Conservation (phyloP, 192 early-diverging fungal genomes). For the Dissophora globulifera region DNA sequence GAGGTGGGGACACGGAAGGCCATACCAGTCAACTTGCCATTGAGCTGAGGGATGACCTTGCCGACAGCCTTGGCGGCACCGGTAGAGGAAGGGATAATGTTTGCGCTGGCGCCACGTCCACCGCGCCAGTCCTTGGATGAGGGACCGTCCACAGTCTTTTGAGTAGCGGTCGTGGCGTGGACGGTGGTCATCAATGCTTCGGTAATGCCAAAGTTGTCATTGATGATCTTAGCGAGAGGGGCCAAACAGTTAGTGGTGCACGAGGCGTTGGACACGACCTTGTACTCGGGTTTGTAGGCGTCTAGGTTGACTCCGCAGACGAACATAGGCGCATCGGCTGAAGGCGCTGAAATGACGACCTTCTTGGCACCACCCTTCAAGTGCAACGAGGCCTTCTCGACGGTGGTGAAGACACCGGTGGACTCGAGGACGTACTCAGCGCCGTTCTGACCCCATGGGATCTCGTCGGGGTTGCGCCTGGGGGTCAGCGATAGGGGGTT, state of each 20-base stretch:
- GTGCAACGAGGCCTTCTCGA: slow-evolving; percentile 86
- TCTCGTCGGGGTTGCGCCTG: slow-evolving; percentile 80
- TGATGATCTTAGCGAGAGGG: slow-evolving; percentile 95
- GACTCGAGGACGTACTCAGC: slow-evolving; percentile 98
- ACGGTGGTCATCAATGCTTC: slow-evolving; percentile 99
- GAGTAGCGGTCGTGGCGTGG: slow-evolving; percentile 98
- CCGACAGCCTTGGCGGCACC: slow-evolving; percentile 99
- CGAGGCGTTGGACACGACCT: slow-evolving; percentile 97
- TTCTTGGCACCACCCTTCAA: slow-evolving; percentile 96
- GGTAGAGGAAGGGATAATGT: slow-evolving; percentile 98
- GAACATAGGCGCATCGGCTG: slow-evolving; percentile 97
- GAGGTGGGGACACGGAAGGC: slow-evolving; percentile 94
- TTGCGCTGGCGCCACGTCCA: slow-evolving; percentile 92
- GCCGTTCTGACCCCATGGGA: slow-evolving; percentile 86
- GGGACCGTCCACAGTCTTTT: slow-evolving; percentile 99
- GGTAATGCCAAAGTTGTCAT: slow-evolving; percentile 95
- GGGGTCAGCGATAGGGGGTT: neutral
- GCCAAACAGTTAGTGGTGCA: slow-evolving; percentile 99
- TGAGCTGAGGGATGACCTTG: slow-evolving; percentile 93
- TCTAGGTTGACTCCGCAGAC: slow-evolving; percentile 97
- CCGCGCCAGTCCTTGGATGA: slow-evolving; percentile 98
- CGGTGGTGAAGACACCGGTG: slow-evolving; percentile 97
- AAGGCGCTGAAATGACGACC: slow-evolving; percentile 98
- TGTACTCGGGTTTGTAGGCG: slow-evolving; percentile 86
- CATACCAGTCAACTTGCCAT: slow-evolving; percentile 99